These are phyloP conservation scores for Acephala macrosclerotiorum DNA, from an alignment of 2,329 filamentous ascomycete species.

Conservation along the genomic window DNA sequence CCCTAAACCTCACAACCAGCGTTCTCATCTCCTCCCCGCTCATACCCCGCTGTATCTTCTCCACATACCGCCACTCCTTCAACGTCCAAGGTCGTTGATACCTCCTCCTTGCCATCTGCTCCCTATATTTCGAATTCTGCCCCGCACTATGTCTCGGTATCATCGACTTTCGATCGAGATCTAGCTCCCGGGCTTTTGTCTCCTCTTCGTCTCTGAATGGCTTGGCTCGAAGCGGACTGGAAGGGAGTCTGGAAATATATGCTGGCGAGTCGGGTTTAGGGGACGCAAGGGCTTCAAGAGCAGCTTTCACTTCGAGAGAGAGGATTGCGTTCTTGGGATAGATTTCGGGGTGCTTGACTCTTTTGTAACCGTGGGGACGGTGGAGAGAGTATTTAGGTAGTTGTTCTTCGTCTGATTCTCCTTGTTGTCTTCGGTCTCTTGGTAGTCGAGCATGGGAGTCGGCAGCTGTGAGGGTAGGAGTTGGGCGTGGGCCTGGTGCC, in stretches of 20 bases:
- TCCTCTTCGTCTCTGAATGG: background rate
- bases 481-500: background rate
- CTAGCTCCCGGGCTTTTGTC: background rate
- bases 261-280: no score
- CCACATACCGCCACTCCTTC: background rate
- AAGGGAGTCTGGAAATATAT: no score
- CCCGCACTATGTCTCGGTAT: background rate
- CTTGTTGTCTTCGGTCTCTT: background rate
- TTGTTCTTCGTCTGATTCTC: background rate
- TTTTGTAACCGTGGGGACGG: background rate
- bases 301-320: background rate
- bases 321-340: background rate
- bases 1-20: background rate
- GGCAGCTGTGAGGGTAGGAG: background rate
- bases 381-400: background rate
- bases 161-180: background rate
- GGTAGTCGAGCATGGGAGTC: background rate
- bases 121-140: background rate
- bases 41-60: background rate
- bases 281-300: background rate
- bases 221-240: background rate
- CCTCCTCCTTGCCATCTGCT: background rate
- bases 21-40: background rate
- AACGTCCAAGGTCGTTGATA: background rate
- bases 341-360: background rate